Evolutionary conservation across 495 filamentous ascomycete genomes (phyloP).

Genomic region (Hyaloscypha bicolor): DNA sequence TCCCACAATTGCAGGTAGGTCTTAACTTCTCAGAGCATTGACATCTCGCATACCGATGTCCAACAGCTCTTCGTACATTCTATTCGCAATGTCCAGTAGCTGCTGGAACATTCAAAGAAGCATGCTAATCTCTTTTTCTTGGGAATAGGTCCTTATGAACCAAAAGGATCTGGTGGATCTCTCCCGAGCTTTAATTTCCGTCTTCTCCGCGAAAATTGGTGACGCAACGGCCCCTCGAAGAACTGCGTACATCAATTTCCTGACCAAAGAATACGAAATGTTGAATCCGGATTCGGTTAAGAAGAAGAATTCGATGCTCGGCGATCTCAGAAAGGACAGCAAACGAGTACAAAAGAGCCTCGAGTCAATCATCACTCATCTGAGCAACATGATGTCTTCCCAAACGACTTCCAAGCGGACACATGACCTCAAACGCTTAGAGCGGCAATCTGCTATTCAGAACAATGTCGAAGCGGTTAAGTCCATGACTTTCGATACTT

Average conservation of each 20-base stretch:
- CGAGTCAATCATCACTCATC: slow-evolving; percentile 23
- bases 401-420: slow-evolving; percentile 36
- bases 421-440: slow-evolving; percentile 35
- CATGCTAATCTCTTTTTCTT: too few species aligned
- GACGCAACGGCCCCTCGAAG: slow-evolving; percentile 12
- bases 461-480: slow-evolving; percentile 32
- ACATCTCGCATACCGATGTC: too few species aligned
- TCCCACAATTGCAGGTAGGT: slow-evolving; percentile 21
- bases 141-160: not conserved
- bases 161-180: slow-evolving; percentile 20
- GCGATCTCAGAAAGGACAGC: slow-evolving; percentile 15
- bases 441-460: slow-evolving; percentile 32
- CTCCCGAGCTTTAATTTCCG: slow-evolving; percentile 10
- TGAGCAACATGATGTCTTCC: slow-evolving; percentile 34
- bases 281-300: slow-evolving; percentile 15
- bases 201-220: slow-evolving; percentile 13
- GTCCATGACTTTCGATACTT: slow-evolving; percentile 33
- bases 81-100: too few species aligned
- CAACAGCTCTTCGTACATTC: too few species aligned
- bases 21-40: not conserved
- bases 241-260: slow-evolving; percentile 15
- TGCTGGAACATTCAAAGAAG: too few species aligned
- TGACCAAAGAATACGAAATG: slow-evolving; percentile 13
- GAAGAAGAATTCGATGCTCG: slow-evolving; percentile 19
- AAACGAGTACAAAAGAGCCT: slow-evolving; percentile 12